phyloP scores from a whole-genome alignment of 1,139 yeast genomes.

The Groenewaldozyma sp. region DNA sequence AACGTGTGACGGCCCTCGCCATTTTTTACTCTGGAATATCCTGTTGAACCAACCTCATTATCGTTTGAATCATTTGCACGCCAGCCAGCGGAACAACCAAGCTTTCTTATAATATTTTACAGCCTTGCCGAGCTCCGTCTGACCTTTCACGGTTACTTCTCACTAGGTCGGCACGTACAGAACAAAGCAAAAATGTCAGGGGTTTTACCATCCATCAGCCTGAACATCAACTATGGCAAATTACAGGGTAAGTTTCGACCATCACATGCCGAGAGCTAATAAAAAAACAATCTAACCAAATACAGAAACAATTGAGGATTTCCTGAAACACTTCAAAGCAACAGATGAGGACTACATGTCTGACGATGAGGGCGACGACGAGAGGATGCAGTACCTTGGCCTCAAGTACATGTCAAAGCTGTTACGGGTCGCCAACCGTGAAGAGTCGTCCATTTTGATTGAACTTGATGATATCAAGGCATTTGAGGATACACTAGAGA shows the following conservation, averaged over 20 bases:
- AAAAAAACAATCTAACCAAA: background rate
- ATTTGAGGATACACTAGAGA: conserved; percentile 22
- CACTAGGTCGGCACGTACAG: too few species aligned
- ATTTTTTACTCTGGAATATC: too few species aligned
- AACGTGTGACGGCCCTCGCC: too few species aligned
- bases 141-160: too few species aligned
- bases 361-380: conserved; percentile 8
- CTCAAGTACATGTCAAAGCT: conserved; percentile 68
- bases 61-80: too few species aligned
- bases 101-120: too few species aligned
- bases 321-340: conserved; percentile 21
- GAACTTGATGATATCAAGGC: conserved; percentile 77
- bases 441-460: conserved; percentile 53
- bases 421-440: conserved; percentile 79
- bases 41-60: too few species aligned
- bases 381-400: conserved; percentile 4
- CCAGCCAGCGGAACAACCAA: too few species aligned
- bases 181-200: too few species aligned
- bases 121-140: too few species aligned
- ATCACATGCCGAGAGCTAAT: too few species aligned
- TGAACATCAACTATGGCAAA: conserved; percentile 46
- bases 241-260: conserved; percentile 20
- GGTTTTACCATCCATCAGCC: conserved; percentile 44
- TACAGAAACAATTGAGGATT: conserved; percentile 15
- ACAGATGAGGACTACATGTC: conserved; percentile 9